Percentiles rank a stretch among this genome's conserved stretches.
phyloP scores from a whole-genome alignment of 2,329 filamentous ascomycete genomes.

The Fusarium tjaetaba region DNA sequence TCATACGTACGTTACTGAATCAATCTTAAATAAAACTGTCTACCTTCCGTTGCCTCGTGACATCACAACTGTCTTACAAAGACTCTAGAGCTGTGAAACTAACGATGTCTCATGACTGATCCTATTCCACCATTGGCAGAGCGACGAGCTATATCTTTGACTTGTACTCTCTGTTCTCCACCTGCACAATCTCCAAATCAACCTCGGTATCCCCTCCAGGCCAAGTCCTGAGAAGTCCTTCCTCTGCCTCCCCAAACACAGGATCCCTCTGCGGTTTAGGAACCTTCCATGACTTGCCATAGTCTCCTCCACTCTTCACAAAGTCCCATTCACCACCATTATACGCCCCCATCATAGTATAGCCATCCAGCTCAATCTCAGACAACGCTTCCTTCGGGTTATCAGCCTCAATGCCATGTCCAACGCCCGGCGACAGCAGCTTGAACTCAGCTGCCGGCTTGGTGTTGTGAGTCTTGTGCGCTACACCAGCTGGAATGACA shows the following conservation, averaged over 20 bases:
- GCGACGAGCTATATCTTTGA: not conserved
- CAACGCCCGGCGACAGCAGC: slow-evolving; percentile 57
- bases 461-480: slow-evolving; percentile 63
- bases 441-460: slow-evolving; percentile 46
- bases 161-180: slow-evolving; percentile 6
- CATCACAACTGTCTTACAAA: fast-evolving
- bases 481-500: slow-evolving; percentile 64
- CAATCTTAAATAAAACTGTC: not conserved
- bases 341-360: slow-evolving; percentile 62
- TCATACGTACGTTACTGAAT: not conserved
- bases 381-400: slow-evolving; percentile 50
- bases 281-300: slow-evolving; percentile 34
- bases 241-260: slow-evolving; percentile 16
- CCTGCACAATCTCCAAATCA: not conserved
- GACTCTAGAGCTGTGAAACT: fast-evolving
- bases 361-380: slow-evolving; percentile 47
- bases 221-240: slow-evolving; percentile 25
- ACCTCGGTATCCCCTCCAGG: slow-evolving; percentile 4
- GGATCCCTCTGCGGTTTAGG: slow-evolving; percentile 30
- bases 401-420: slow-evolving; percentile 49
- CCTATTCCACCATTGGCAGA: fast-evolving
- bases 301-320: slow-evolving; percentile 31
- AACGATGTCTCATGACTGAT: fast-evolving
- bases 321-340: slow-evolving; percentile 36
- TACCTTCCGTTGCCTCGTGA: fast-evolving